Evolutionary conservation across 1,139 yeast species (phyloP).

Genomic region (Kodamaea sp.): DNA sequence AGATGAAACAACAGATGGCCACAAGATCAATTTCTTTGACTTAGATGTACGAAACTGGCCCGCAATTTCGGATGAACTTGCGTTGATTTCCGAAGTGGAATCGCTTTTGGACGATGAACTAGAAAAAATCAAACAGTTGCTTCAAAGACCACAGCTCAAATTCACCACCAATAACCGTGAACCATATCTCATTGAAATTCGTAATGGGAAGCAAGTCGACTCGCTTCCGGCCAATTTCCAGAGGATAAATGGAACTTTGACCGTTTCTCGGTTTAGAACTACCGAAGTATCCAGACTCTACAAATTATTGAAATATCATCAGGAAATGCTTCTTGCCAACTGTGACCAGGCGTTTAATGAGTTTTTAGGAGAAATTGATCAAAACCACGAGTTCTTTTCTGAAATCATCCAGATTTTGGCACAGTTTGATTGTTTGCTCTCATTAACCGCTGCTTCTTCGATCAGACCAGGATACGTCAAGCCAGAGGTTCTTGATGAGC

Average conservation of each 20-base stretch:
- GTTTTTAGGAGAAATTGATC: slow-evolving; percentile 50
- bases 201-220: slow-evolving; percentile 55
- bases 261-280: slow-evolving; percentile 72
- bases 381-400: slow-evolving; percentile 52
- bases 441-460: slow-evolving; percentile 65
- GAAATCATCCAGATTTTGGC: slow-evolving; percentile 55
- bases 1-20: slow-evolving; percentile 6
- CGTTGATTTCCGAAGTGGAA: slow-evolving; percentile 48
- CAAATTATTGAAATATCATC: slow-evolving; percentile 58
- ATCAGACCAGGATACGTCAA: slow-evolving; percentile 47
- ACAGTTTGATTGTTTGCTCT: slow-evolving; percentile 69
- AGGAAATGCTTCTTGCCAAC: slow-evolving; percentile 55
- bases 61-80: slow-evolving; percentile 38
- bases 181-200: slow-evolving; percentile 72
- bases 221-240: slow-evolving; percentile 74
- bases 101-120: slow-evolving; percentile 53
- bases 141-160: slow-evolving; percentile 60
- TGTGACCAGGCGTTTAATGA: slow-evolving; percentile 57
- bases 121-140: slow-evolving; percentile 35
- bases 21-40: slow-evolving; percentile 46
- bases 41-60: slow-evolving; percentile 40
- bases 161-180: slow-evolving; percentile 62
- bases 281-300: slow-evolving; percentile 55
- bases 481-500: slow-evolving; percentile 57
- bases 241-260: slow-evolving; percentile 69